phyloP scores from a whole-genome alignment of 2,329 filamentous ascomycete species.

The Paramyrothecium roridum region DNA sequence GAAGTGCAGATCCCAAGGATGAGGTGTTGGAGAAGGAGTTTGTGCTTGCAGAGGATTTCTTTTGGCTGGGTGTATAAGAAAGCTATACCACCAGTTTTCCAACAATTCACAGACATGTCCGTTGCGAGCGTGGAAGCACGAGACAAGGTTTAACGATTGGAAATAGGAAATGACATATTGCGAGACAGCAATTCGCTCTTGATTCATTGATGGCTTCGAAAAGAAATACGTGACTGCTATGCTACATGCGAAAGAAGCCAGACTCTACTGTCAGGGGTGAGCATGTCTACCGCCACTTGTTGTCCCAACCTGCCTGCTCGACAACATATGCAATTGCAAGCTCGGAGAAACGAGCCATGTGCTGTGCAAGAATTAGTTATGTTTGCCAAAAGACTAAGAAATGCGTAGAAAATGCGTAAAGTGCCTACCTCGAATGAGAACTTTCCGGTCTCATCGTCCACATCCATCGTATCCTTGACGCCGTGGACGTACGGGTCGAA shows the following conservation, averaged over 20 bases:
- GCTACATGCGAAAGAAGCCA: no score
- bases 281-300: slow-evolving; percentile 27
- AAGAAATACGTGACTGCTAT: no score
- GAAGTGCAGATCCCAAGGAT: slow-evolving; percentile 2
- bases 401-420: no score
- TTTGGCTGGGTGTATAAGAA: background rate
- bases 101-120: no score
- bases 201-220: no score
- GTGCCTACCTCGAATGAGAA: slow-evolving; percentile 33
- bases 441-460: slow-evolving; percentile 31
- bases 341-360: slow-evolving; percentile 37
- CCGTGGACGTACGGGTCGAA: slow-evolving; percentile 35
- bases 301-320: slow-evolving; percentile 37
- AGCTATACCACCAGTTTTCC: no score
- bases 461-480: slow-evolving; percentile 30
- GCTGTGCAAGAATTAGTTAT: slow-evolving; percentile 17
- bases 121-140: no score
- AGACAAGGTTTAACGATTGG: no score
- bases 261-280: no score
- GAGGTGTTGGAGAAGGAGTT: background rate
- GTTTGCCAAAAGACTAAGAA: background rate
- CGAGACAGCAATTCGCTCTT: no score
- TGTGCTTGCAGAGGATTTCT: background rate
- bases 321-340: slow-evolving; percentile 35
- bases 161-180: no score